Evolutionary conservation across 805 yeast genomes (phyloP), one percentile per base, ranked within the genome.

Genomic region (Metschnikowia orientalis): DNA sequence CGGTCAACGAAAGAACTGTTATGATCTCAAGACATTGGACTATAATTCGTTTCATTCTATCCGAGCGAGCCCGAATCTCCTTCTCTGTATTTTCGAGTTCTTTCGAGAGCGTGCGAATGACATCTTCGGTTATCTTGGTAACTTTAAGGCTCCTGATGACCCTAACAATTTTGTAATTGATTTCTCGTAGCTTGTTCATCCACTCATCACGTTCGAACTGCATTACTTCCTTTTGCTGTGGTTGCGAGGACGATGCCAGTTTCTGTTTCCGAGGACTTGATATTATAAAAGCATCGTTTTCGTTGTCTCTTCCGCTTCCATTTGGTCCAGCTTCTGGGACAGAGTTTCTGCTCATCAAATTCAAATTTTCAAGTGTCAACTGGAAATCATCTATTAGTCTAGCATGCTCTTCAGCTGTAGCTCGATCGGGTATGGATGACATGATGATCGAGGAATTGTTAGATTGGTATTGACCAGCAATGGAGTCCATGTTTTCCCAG

Each of bases 131-230:
- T n/a, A 67, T 48, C 33, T 63, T 65, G 21, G 69, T 57, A 12
- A 63, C 35, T 30, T 56, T 61, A 26, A 66, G 48, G 6, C 54
- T 44, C 12, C 69, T 47, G 16, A 67, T 59, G 1, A 57, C 58
- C 21, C 57, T 43, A 7, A 65, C 62, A 8, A 67, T 44, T 23
- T 56, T 56, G 44, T 63, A 61, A 38, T 66, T 66, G 14, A 62
- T 32, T 13, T 64, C 68, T 20, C 66, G 46, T 8, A 65, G 49
- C 5, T 48, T 36, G 21, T 45, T 38, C 53, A 61, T 50, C 13
- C 42, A 38, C 21, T 48, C 50, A 1, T 47, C 45, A 5, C 23
- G 12, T 7, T 30, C 20, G 4, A 17, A 9, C 5, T 28, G 27
- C 21, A 17, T 4, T 5, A 13, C 28, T 18, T 8, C 15, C 22